Conservation (phyloP, 2,329 filamentous ascomycete genomes). For the Gyromitra esculenta region DNA sequence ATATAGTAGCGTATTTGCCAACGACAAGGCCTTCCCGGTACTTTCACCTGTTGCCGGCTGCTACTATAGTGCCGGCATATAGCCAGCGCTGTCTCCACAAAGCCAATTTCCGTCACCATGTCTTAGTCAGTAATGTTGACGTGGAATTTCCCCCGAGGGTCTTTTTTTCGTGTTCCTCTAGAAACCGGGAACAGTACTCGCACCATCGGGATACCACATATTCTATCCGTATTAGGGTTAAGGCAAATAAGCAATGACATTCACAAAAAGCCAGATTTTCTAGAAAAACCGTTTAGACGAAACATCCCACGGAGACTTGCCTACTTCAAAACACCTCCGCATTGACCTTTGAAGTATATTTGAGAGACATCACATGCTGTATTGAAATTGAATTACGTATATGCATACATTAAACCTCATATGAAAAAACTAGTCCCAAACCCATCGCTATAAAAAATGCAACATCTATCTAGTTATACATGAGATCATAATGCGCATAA, state of each 20-base stretch:
- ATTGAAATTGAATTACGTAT: slow-evolving; percentile 17
- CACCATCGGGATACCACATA: slow-evolving; percentile 19
- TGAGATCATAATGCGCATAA: slow-evolving; percentile 15
- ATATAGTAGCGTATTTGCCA: slow-evolving; percentile 23
- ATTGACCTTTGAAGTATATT: slow-evolving; percentile 8
- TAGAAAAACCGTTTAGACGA: slow-evolving; percentile 21
- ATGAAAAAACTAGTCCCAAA: slow-evolving; percentile 4
- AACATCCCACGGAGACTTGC: slow-evolving; percentile 6
- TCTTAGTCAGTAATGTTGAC: slow-evolving; percentile 26
- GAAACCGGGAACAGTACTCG: slow-evolving; percentile 25
- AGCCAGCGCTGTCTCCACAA: slow-evolving; percentile 24
- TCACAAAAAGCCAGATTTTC: slow-evolving; percentile 6
- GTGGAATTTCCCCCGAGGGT: slow-evolving; percentile 21
- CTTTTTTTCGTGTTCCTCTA: slow-evolving; percentile 15
- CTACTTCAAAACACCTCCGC: slow-evolving; percentile 2
- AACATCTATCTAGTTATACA: slow-evolving; percentile 2
- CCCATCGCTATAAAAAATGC: slow-evolving; percentile 12
- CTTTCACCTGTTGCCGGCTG: background rate
- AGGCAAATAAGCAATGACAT: slow-evolving; percentile 22
- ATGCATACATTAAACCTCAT: slow-evolving; percentile 30
- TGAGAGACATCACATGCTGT: background rate
- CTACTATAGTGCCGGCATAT: slow-evolving; percentile 32
- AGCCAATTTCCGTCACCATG: slow-evolving; percentile 35
- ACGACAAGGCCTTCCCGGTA: slow-evolving; percentile 16
- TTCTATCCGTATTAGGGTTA: slow-evolving; percentile 6